Evolutionary conservation across 2,329 filamentous ascomycete species (phyloP), one percentile per base, ranked within the genome.

Genomic region (Arthrobotrys pseudoclavata): DNA sequence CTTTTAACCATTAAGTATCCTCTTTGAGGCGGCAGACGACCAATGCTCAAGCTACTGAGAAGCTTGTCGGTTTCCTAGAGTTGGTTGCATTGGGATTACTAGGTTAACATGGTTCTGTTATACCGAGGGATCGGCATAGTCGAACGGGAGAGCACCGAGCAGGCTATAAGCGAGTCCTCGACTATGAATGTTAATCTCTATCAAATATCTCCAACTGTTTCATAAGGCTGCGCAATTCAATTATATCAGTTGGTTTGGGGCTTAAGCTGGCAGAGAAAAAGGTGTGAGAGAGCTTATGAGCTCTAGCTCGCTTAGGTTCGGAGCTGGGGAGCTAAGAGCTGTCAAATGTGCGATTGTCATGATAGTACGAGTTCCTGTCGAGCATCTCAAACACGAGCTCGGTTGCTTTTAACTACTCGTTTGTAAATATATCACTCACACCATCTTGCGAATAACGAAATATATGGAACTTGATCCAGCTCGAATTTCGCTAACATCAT

Each of bases 371-470:
- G 55, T 60, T 42, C 55, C 55, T 60, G 55, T 60, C 13, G 31
- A 42, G 26, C 55, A 26, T 60, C 55, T 60, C 55, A 60, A 37
- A 53, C 62, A 50, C 29, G 62, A 66, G 55, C 55, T 60, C 55
- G 4, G 55, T 42, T 42, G 34, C 20, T 22, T 20, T 48, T 34
- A 15, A 22, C 7, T 42, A 7, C 20, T 31, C 13, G 37, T 12
- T 15, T 13, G 45, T 37, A 42, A 42, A 50, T 67, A 76, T 76
- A 70, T 76, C 66, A 62, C 66, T 76, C 72, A 76, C 72, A 76
- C 72, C 72, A 70, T 67, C 60, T 67, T 50, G 37, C 10, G 13
- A 40, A 42, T 26, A 42, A 26, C n/a, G 0, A 26, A 57, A 40
- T 24, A 24, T 18, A 24, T 34, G 26, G 10, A 37, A 37, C 52